Evolutionary conservation across 768 basidiomycete species (phyloP), one percentile per base, ranked within the genome.

Genomic region (Psilocybe cyanescens): DNA sequence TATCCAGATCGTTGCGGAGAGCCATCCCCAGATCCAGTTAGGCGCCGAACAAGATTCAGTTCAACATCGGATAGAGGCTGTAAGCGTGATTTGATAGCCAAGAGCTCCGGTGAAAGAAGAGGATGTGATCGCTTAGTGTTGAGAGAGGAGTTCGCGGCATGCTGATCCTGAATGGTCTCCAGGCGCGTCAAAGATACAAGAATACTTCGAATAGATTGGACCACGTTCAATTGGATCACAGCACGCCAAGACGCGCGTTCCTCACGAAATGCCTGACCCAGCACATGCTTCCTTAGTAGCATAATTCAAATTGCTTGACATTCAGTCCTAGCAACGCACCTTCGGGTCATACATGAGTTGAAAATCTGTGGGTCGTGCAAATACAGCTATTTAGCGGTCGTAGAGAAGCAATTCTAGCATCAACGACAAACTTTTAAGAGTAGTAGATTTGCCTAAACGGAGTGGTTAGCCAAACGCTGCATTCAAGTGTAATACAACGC

Each of bases 361-460:
- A 65, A 88, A 87, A 67, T 87, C 86, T 87, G 37, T 44, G 17
- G 9, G 48, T 11, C 9, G 35, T 45, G 17, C 28, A 30, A 28
- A 31, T 31, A 24, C 41, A 48, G 35, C 3, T 19, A 29, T 57
- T 52, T 35, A 37, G 29, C 37, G 17, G 8, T 46, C n/a, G 37
- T 33, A 51, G 12, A 57, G 3, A 28, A 9, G 35, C 51, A 28
- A 48, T 19, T 19, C 39, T 30, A 29, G 28, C 6, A 24, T 24
- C 24, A 17, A n/a, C 12, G 7, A 81, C 88, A 65, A 71, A 91
- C 90, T 91, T 74, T 92, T 90, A 45, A 92, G 77, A 1, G 90
- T 90, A 0, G 91, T 93, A 0, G 89, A 91, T 77, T 92, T 93
- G 60, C 90, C 90, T 92, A 16, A 41, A 48, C 54, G 54, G 24